Percentiles rank a stretch among this genome's conserved stretches.
Conservation (phyloP, 192 early-diverging fungal species). For the Chytriomyces sp. region DNA sequence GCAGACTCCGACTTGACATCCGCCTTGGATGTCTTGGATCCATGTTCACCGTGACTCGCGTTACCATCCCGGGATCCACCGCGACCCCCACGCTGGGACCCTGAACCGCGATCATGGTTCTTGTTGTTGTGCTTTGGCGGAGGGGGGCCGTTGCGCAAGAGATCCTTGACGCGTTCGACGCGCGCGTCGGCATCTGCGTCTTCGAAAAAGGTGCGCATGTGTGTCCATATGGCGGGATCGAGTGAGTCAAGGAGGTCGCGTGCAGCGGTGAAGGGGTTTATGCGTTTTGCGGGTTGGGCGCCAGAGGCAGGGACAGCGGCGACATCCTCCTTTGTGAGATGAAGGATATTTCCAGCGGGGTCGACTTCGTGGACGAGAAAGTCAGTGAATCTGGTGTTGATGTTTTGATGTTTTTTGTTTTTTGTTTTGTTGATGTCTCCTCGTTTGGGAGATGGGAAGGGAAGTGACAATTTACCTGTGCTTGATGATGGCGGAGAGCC, state of each 20-base stretch:
- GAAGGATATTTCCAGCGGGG: constrained; percentile 66
- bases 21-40: background rate
- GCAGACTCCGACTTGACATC: background rate
- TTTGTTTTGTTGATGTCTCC: no score
- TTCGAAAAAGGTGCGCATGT: constrained; percentile 46
- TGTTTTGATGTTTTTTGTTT: no score
- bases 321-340: constrained; percentile 49
- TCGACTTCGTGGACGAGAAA: constrained; percentile 95
- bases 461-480: constrained; percentile 51
- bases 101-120: no score
- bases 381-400: constrained; percentile 79
- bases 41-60: background rate
- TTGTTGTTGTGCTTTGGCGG: background rate
- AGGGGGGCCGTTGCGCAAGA: background rate
- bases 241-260: background rate
- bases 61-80: no score
- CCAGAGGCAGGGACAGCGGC: background rate
- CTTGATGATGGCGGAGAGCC: constrained; percentile 64
- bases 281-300: no score
- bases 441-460: no score
- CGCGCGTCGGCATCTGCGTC: constrained; percentile 6
- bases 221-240: constrained; percentile 35
- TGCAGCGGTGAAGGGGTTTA: no score
- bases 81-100: no score
- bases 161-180: constrained; percentile 15